Evolutionary conservation across 352 stramenopile species (phyloP).

Genomic region (Thalassiosira mediterranea): DNA sequence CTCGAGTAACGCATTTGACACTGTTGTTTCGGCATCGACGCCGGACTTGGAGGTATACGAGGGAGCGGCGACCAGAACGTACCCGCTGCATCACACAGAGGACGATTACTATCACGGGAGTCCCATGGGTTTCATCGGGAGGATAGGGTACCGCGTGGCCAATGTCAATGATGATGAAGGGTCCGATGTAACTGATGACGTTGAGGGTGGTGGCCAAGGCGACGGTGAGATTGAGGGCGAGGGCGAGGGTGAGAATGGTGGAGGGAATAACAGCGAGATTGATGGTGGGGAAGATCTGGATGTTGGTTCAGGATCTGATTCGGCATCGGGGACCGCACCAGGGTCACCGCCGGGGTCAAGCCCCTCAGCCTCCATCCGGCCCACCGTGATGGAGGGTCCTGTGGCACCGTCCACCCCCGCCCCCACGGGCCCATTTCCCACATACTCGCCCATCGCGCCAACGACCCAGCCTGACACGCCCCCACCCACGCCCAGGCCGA

Average conservation of each 20-base stretch:
- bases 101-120: background rate
- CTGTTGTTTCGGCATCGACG: constrained; percentile 10
- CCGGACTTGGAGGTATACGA: constrained; percentile 27
- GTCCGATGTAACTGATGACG: too few species aligned
- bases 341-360: background rate
- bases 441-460: background rate
- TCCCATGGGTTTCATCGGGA: constrained; percentile 35
- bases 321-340: background rate
- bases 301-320: background rate
- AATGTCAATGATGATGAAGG: background rate
- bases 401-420: background rate
- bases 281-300: background rate
- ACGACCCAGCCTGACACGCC: background rate
- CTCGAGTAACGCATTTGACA: background rate
- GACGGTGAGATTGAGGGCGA: background rate
- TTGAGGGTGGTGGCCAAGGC: too few species aligned
- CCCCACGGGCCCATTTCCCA: background rate
- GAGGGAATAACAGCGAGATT: background rate
- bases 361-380: background rate
- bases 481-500: constrained; percentile 5
- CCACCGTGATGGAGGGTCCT: background rate
- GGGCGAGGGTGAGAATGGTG: too few species aligned
- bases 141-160: constrained; percentile 14
- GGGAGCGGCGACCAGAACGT: constrained; percentile 18
- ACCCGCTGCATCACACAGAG: constrained; percentile 15